Percentiles rank a stretch among this genome's conserved stretches.
Conservation (phyloP, 208 protist species). For the Crithidia sp. region DNA sequence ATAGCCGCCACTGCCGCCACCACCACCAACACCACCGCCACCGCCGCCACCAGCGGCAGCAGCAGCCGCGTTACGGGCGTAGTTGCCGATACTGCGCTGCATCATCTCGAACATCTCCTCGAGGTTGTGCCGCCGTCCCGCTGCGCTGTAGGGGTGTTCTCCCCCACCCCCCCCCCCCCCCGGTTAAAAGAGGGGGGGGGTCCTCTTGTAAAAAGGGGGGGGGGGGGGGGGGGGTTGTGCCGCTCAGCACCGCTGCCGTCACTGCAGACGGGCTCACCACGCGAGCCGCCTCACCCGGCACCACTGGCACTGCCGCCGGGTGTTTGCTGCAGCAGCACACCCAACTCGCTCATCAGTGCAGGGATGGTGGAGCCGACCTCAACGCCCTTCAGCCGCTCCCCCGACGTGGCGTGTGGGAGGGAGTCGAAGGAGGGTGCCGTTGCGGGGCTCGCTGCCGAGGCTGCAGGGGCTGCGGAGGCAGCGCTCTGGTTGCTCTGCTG, state of each 20-base stretch:
- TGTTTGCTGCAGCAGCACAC: constrained; percentile 35
- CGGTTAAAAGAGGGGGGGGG: too few relatives aligned
- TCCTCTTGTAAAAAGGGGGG: too few relatives aligned
- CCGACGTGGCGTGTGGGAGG: constrained; percentile 34
- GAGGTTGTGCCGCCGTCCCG: constrained; percentile 20
- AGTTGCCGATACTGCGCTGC: constrained; percentile 35
- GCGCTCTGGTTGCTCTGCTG: background rate
- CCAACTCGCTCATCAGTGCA: constrained; percentile 38
- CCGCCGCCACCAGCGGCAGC: background rate
- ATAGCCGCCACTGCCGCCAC: background rate
- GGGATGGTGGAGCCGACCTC: constrained; percentile 34
- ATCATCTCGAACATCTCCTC: constrained; percentile 45
- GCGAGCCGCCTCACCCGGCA: constrained; percentile 12
- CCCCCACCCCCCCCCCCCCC: too few relatives aligned
- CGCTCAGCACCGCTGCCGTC: too few relatives aligned
- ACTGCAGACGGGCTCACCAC: too few relatives aligned
- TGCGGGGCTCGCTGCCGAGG: constrained; percentile 1
- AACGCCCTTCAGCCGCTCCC: constrained; percentile 29
- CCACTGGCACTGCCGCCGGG: constrained; percentile 11
- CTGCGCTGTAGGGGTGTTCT: constrained; percentile 11
- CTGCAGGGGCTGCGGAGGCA: background rate
- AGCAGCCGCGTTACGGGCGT: constrained; percentile 3
- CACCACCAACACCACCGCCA: background rate
- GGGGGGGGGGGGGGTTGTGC: too few relatives aligned
- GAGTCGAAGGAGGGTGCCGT: constrained; percentile 27